A percentile compares a stretch with the other conserved stretches of the same genome.
Evolutionary conservation across 371 early-diverging fungal species (phyloP).

Genomic region (Rhizomucor miehei): DNA sequence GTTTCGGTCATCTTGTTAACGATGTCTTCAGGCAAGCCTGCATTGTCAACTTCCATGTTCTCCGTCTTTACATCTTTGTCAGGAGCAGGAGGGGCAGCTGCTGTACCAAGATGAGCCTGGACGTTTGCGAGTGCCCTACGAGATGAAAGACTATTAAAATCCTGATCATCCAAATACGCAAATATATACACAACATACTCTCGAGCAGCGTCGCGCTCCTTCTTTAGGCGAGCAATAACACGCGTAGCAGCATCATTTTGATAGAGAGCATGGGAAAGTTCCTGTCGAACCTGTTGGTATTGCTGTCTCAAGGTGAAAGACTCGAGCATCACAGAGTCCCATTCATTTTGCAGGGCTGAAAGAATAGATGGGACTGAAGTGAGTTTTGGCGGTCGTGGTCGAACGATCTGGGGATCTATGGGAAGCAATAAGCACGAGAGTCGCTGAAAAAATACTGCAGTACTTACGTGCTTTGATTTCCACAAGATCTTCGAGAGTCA

Average conservation of each 20-base stretch:
- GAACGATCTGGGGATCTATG: constrained; percentile 65
- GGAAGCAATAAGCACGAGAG: not conserved
- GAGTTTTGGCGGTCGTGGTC: constrained; percentile 87
- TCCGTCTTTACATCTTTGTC: constrained; percentile 49
- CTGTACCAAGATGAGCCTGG: constrained; percentile 63
- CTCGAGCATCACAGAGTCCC: constrained; percentile 93
- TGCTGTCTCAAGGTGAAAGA: constrained; percentile 88
- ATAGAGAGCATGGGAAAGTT: constrained; percentile 89
- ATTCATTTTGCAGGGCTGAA: constrained; percentile 89
- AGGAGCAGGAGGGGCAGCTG: constrained; percentile 24
- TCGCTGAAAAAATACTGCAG: not conserved
- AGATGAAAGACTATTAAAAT: not conserved
- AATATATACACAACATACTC: constrained; percentile 47
- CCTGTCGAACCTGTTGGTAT: constrained; percentile 87
- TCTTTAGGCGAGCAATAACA: constrained; percentile 89
- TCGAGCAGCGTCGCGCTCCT: constrained; percentile 90
- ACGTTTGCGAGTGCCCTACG: constrained; percentile 64
- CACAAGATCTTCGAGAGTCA: constrained; percentile 78
- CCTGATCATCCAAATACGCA: not conserved
- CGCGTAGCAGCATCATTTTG: constrained; percentile 94
- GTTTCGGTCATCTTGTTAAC: constrained; percentile 59
- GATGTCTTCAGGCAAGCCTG: constrained; percentile 48
- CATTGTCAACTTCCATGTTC: constrained; percentile 63
- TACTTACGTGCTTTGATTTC: constrained; percentile 64
- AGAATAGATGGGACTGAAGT: constrained; percentile 91